These are phyloP conservation scores for Ophiostoma populinum DNA, from an alignment of 2,329 filamentous ascomycete species.

Conservation along the genomic window DNA sequence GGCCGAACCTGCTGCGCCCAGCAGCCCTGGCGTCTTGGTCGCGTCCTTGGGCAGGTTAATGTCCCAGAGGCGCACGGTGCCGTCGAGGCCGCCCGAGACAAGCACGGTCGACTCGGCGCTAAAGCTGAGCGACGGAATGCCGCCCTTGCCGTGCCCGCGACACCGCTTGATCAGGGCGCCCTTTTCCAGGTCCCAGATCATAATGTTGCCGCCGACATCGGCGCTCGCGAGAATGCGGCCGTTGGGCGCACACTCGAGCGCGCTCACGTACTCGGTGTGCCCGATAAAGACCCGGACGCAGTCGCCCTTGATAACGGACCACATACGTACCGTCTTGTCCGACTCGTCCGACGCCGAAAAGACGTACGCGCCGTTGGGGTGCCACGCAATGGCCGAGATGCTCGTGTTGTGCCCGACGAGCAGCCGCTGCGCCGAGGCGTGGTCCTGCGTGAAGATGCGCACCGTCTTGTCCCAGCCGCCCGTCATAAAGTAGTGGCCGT, in stretches of 20 bases:
- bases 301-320: conserved; percentile 75
- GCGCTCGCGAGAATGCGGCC: conserved; percentile 84
- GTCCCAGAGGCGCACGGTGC: conserved; percentile 89
- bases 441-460: conserved; percentile 81
- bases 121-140: conserved; percentile 86
- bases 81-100: conserved; percentile 78
- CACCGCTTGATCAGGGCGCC: conserved; percentile 80
- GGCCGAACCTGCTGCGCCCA: conserved; percentile 1
- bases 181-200: conserved; percentile 85
- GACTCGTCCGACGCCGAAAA: conserved; percentile 78
- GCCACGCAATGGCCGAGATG: conserved; percentile 84
- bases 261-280: conserved; percentile 73
- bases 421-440: conserved; percentile 73
- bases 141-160: conserved; percentile 81
- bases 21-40: conserved; percentile 26
- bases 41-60: conserved; percentile 55
- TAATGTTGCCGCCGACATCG: conserved; percentile 74
- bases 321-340: conserved; percentile 91
- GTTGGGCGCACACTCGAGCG: conserved; percentile 70
- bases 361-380: conserved; percentile 83
- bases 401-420: conserved; percentile 86
- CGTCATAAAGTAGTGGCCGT: conserved; percentile 86
- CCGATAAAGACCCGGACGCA: conserved; percentile 86
- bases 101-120: conserved; percentile 83
- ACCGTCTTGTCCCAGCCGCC: conserved; percentile 80